Evolutionary conservation across 441 rosid species (phyloP).

Genomic region (Erodium texanum): DNA sequence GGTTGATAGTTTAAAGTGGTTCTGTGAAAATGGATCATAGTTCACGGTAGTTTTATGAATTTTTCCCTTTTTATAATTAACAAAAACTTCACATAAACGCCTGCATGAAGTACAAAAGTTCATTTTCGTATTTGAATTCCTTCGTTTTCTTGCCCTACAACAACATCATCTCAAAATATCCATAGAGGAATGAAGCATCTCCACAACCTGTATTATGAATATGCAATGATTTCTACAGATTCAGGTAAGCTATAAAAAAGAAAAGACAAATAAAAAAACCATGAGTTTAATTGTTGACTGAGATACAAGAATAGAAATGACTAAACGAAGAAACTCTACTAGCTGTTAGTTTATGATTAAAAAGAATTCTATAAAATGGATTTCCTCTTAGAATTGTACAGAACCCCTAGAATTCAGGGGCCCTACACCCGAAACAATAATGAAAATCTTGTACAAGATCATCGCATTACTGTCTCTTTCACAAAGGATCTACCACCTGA

Average conservation of each 20-base stretch:
- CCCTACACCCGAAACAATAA: no score
- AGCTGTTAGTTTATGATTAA: no score
- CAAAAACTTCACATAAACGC: no score
- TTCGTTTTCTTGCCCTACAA: background rate
- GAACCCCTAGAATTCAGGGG: background rate
- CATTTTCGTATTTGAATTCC: background rate
- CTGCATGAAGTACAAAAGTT: no score
- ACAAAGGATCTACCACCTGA: constrained; percentile 83
- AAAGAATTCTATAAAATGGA: background rate
- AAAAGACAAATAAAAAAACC: background rate
- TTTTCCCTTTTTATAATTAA: no score
- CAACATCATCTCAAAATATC: no score
- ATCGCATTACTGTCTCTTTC: constrained; percentile 80
- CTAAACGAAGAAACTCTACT: no score
- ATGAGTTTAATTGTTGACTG: no score
- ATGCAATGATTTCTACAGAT: background rate
- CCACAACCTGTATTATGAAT: background rate
- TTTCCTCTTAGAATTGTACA: background rate
- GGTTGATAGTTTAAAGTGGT: no score
- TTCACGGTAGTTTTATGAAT: no score
- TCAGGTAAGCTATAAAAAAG: background rate
- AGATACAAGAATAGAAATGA: no score
- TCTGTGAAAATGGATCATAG: no score
- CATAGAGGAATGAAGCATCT: background rate
- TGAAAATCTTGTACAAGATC: constrained; percentile 13